These are phyloP conservation scores for Serendipita sp. DNA, from an alignment of 768 basidiomycete species.

Conservation along the genomic window DNA sequence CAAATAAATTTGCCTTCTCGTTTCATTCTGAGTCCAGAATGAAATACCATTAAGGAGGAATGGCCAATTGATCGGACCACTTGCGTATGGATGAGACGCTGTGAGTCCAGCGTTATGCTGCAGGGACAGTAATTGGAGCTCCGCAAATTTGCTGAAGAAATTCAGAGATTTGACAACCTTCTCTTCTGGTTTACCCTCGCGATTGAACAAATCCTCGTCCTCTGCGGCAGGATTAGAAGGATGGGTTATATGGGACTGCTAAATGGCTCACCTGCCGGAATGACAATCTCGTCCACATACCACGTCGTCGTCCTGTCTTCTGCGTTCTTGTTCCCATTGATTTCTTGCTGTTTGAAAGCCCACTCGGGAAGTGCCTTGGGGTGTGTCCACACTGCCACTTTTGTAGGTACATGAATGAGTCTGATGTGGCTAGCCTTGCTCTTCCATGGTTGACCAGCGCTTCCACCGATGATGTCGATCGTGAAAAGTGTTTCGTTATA, in stretches of 20 bases:
- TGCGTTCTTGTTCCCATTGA: conserved; percentile 92
- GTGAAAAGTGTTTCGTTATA: conserved; percentile 85
- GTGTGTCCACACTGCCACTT: conserved; percentile 91
- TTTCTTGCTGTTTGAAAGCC: conserved; percentile 94
- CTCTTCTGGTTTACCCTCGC: conserved; percentile 32
- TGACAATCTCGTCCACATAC: conserved; percentile 66
- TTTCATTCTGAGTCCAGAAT: conserved; percentile 87
- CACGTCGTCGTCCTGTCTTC: conserved; percentile 71
- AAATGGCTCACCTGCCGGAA: conserved; percentile 46
- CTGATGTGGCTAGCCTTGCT: conserved; percentile 90
- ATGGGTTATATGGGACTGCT: neutral
- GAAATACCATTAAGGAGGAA: conserved; percentile 93
- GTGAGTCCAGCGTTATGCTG: conserved; percentile 99
- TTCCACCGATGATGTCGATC: conserved; percentile 53
- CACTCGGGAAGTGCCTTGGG: conserved; percentile 76
- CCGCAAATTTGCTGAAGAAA: conserved; percentile 90
- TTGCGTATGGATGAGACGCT: conserved; percentile 94
- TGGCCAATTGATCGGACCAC: conserved; percentile 94
- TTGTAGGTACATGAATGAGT: conserved; percentile 76
- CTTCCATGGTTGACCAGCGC: conserved; percentile 73
- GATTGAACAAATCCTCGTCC: conserved; percentile 39
- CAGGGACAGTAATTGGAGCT: conserved; percentile 88
- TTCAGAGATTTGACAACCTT: conserved; percentile 69
- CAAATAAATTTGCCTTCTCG: conserved; percentile 86
- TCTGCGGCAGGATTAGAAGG: conserved; percentile 21